Base-by-base conservation (phyloP, 176 grass and related monocot genomes). In the Triticum monococcum region DNA sequence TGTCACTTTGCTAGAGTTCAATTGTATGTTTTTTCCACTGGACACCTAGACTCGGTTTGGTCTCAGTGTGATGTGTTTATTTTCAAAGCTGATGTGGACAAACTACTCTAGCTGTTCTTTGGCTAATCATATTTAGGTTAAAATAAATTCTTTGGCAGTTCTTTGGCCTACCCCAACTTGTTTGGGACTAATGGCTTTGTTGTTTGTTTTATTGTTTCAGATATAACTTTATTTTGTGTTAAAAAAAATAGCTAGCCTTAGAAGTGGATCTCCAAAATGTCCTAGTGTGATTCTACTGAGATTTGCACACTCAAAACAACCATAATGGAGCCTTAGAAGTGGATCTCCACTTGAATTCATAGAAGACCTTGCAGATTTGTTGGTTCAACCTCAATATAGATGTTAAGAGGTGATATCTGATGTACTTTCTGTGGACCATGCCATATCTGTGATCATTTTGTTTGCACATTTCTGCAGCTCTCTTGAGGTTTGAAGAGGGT, bases 401-500 rank as follows among this genome's bases (percentile, higher is more conserved):
- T 71, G 32, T 72, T 23, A 52, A 73, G 17, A 37, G 8, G 72
- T 52, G 37, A 64, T 68, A 23, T 33, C 12, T 57, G 43, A 22
- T 9, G 20, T 82, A 50, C 81, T 77, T 85, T 65, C 62, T 86
- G 23, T 83, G 30, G 68, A 84, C 1, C 77, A 70, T 70, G 28
- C 36, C 65, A 66, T 48, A 38, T 78, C 12, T 61, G 68, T 81
- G 45, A 78, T 83, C 56, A 75, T 16, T 81, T 52, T 92, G 12
- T 69, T 81, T 74, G 41, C 56, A 79, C 43, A 25, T 81, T 72
- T 67, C 84, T 86, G 67, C 87, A 99, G 97, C 91, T 20, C 90
- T 94, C 12, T 50, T 87, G 76, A 93, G 85, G 85, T 99, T 99
- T 91, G 88, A 87, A 79, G 94, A 99, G 78, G 94, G 97, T 46